Percentiles rank a stretch among this genome's conserved stretches.
These are phyloP conservation scores for Boletus sensibilis DNA, from an alignment of 768 basidiomycete genomes.

Conservation along the genomic window DNA sequence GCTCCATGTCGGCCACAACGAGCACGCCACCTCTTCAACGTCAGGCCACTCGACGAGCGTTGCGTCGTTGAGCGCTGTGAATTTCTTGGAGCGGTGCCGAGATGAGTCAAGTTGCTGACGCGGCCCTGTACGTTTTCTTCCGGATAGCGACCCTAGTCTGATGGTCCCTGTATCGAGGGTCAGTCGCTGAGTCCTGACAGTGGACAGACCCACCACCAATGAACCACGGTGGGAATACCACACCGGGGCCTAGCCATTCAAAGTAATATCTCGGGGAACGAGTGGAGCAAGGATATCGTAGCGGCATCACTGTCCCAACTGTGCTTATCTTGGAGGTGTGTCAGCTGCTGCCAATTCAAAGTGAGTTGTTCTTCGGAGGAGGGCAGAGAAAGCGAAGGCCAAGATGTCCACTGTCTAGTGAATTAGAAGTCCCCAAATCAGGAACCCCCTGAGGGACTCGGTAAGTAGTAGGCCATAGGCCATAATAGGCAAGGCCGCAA, in stretches of 20 bases:
- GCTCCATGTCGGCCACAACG: not conserved
- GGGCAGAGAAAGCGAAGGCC: not conserved
- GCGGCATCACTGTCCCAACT: not conserved
- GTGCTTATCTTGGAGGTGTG: not conserved
- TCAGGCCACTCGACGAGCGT: not conserved
- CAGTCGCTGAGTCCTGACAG: not conserved
- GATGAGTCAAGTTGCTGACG: constrained; percentile 30
- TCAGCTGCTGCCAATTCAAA: not conserved
- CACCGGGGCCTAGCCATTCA: not conserved
- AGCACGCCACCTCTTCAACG: not conserved
- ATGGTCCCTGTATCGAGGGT: constrained; percentile 11
- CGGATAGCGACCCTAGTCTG: constrained; percentile 15
- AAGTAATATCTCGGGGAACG: not conserved
- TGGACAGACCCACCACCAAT: not conserved
- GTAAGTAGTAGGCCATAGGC: not conserved
- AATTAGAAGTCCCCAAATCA: not conserved
- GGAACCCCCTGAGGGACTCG: not conserved
- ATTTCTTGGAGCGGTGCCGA: not conserved
- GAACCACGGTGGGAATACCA: constrained; percentile 9
- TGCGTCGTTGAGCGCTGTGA: not conserved
- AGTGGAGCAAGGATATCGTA: not conserved
- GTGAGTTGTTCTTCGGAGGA: not conserved
- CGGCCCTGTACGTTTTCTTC: constrained; percentile 9
- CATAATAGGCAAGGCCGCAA: not conserved
- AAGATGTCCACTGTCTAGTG: not conserved